Evolutionary conservation across 176 grass and related monocot genomes (phyloP).

Genomic region (Thalia dealbata): DNA sequence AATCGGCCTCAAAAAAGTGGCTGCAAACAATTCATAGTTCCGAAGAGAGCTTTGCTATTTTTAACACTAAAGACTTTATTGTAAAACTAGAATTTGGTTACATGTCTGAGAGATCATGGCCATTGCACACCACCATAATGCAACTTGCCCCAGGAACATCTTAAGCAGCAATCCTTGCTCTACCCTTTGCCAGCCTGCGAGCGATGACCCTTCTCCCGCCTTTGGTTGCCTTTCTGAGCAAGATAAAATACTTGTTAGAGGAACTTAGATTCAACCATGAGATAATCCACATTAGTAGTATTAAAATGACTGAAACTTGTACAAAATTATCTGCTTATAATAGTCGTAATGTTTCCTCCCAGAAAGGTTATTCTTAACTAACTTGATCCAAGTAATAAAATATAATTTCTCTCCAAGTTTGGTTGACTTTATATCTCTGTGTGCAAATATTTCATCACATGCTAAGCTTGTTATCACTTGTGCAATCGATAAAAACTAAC

Average conservation of each 20-base stretch:
- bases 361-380: neutral
- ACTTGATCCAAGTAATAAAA: neutral
- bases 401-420: neutral
- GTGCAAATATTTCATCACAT: too few species aligned
- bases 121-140: neutral
- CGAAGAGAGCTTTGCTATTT: neutral
- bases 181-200: neutral
- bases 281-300: too few species aligned
- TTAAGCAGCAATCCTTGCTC: conserved; percentile 5
- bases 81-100: neutral
- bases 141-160: neutral
- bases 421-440: neutral
- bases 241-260: neutral
- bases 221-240: conserved; percentile 3
- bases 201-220: conserved; percentile 3
- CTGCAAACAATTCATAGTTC: neutral
- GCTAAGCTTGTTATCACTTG: too few species aligned
- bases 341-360: neutral
- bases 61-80: neutral
- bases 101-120: neutral
- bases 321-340: neutral
- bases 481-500: too few species aligned
- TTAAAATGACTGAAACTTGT: neutral
- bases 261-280: neutral
- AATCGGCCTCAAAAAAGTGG: neutral